Percentiles rank a stretch among this genome's conserved stretches.
Evolutionary conservation across 2,329 filamentous ascomycete genomes (phyloP).

Genomic region (Fusarium annulatum): DNA sequence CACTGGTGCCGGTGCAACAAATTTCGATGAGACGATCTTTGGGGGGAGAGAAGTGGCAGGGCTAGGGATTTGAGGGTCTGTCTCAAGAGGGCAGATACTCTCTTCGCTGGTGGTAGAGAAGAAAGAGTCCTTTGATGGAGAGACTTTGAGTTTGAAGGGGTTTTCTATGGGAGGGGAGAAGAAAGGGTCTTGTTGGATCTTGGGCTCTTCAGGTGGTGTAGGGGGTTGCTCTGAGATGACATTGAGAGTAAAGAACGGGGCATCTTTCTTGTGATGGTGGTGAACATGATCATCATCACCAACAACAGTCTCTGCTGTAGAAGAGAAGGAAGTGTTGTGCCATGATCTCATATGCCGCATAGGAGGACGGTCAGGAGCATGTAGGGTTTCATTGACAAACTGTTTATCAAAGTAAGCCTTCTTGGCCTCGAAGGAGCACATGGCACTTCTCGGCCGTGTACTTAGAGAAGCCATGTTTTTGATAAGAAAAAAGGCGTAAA

Average conservation of each 20-base stretch:
- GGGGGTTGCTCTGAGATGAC: not conserved
- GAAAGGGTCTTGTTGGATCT: not conserved
- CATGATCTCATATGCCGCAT: not conserved
- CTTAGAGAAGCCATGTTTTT: not conserved
- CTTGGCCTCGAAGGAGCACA: not conserved
- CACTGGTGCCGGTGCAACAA: not conserved
- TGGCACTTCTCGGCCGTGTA: not conserved
- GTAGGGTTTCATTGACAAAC: not conserved
- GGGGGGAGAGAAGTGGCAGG: not conserved
- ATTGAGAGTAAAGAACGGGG: not conserved
- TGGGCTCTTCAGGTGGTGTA: not conserved
- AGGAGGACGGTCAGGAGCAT: not conserved
- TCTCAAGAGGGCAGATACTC: not conserved
- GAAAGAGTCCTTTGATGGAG: not conserved
- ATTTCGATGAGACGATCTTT: not conserved
- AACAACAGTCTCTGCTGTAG: constrained; percentile 14
- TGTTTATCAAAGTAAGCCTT: not conserved
- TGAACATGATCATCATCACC: not conserved
- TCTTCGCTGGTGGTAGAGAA: not conserved
- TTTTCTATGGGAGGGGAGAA: not conserved
- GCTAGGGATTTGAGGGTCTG: not conserved
- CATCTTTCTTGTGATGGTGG: not conserved
- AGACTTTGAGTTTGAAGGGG: not conserved
- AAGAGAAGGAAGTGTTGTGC: constrained; percentile 16
- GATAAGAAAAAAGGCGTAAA: not conserved